Evolutionary conservation across 2,329 filamentous ascomycete genomes (phyloP).

Genomic region (Monilinia laxa): DNA sequence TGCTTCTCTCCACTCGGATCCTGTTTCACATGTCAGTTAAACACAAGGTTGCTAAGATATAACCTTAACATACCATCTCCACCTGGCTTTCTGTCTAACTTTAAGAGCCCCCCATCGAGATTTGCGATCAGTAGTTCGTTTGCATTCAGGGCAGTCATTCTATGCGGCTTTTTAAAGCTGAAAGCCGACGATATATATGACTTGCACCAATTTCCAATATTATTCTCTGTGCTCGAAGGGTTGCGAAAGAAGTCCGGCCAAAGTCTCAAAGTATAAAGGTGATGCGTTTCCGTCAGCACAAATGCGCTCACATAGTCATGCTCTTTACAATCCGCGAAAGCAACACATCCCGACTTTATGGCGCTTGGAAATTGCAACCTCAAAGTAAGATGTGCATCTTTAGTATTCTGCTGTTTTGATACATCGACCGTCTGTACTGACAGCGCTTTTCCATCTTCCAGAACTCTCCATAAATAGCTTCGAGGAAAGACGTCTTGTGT

Average conservation of each 20-base stretch:
- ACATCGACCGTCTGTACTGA: conserved; percentile 84
- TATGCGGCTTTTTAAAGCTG: conserved; percentile 74
- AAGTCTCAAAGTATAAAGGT: conserved; percentile 81
- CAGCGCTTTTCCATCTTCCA: conserved; percentile 76
- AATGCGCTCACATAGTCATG: conserved; percentile 78
- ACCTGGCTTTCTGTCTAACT: conserved; percentile 60
- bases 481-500: conserved; percentile 72
- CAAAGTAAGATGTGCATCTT: conserved; percentile 72
- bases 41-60: not conserved
- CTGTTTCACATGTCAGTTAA: conserved; percentile 30
- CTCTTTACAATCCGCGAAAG: conserved; percentile 75
- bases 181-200: conserved; percentile 71
- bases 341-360: conserved; percentile 76
- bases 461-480: conserved; percentile 86
- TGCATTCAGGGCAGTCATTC: conserved; percentile 71
- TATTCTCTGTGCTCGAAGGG: conserved; percentile 66
- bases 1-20: conserved; percentile 63
- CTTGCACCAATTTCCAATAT: conserved; percentile 75
- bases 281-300: conserved; percentile 73
- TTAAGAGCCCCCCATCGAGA: conserved; percentile 73
- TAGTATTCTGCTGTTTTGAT: conserved; percentile 62
- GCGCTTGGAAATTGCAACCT: conserved; percentile 73
- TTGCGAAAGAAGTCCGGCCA: conserved; percentile 79
- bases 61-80: conserved; percentile 47
- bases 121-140: conserved; percentile 78